Evolutionary conservation across 805 yeast genomes (phyloP), one percentile per base, ranked within the genome.

Genomic region (Candida sanyiensis): DNA sequence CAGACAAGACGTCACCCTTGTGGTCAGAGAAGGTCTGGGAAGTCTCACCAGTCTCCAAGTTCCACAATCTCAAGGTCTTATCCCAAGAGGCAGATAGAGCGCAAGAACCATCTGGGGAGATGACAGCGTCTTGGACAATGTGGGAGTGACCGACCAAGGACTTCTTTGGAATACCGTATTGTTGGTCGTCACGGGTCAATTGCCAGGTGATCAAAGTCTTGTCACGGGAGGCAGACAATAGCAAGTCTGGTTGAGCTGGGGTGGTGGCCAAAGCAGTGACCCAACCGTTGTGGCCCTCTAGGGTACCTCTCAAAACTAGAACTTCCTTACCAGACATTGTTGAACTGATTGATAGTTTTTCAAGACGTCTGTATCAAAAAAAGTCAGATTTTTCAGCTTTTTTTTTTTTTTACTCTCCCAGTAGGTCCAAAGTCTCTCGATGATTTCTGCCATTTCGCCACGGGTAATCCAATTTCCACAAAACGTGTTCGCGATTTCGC

Each of bases 51-150:
- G 89, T 77, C 67, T 80, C 81, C 62, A 93, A 77, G 70, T 87
- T 88, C 99, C 99, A 93, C 66, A 93, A 82, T 80, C 97, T 90
- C 69, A 94, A 77, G 65, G 98, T 89, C 78, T 84, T 87, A 72
- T 93, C 98, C 99, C 99, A 93, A 61, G 98, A 93, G 63, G 95
- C 96, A 52, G 98, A 93, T 69, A 93, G 75, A 64, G 97, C 97
- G 77, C 80, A 90, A 64, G 82, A 80, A 70, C 97, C 97, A 67
- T 93, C 98, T 66, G 94, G 88, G 53, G 97, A 86, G 73, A 93
- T 83, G 67, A 93, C 85, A 68, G 88, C 90, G 67, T 93, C 98
- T 75, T 88, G 89, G 58, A 93, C 96, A 64, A 93, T 90, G 88
- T 93, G 98, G 59, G 95, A 83, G 87, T 93, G 98, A 66, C 98